Evolutionary conservation across 2,329 filamentous ascomycete genomes (phyloP), one percentile per base, ranked within the genome.

Genomic region (Xylaria sp.): DNA sequence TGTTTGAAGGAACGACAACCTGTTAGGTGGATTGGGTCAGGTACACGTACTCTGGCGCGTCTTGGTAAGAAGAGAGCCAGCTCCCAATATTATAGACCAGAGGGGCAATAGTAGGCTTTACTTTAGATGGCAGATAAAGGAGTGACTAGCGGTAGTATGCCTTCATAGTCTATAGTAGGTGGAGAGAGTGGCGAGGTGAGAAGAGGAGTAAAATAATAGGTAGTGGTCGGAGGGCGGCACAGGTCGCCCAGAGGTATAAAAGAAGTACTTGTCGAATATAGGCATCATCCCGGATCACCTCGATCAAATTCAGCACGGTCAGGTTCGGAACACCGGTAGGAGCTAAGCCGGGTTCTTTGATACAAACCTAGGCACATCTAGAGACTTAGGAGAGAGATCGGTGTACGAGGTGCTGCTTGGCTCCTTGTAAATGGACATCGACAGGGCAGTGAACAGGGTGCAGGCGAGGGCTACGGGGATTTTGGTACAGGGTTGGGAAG

Each of bases 11-110:
- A 75, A 79, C 77, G 79, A 78, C 79, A 80, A 80, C 82, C 82
- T 81, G 81, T 82, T 83, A 72, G 72, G 70, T 69, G 73, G 72
- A 74, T 75, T 78, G 73, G 74, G 74, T 75, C 75, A 77, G 77
- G 75, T 74, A 79, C 74, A 75, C 70, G 73, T 74, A 75, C 73
- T 78, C 79, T 80, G 80, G 76, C 70, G 71, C 75, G 79, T 81
- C 79, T 77, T 77, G 78, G 80, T 79, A 75, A 75, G 76, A 80
- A 85, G 83, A 87, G 85, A 86, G 81, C 85, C 85, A 85, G 85
- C 85, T 87, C 84, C 81, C 83, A 83, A 83, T 79, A 78, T 81
- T 81, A 81, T 81, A 81, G 79, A 79, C 77, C 74, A 78, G 79
- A 81, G 78, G 78, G 77, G 79, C 79, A 79, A 80, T 81, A 80